phyloP scores from a whole-genome alignment of 148 eudicot genomes.

The Persicaria maculosa region DNA sequence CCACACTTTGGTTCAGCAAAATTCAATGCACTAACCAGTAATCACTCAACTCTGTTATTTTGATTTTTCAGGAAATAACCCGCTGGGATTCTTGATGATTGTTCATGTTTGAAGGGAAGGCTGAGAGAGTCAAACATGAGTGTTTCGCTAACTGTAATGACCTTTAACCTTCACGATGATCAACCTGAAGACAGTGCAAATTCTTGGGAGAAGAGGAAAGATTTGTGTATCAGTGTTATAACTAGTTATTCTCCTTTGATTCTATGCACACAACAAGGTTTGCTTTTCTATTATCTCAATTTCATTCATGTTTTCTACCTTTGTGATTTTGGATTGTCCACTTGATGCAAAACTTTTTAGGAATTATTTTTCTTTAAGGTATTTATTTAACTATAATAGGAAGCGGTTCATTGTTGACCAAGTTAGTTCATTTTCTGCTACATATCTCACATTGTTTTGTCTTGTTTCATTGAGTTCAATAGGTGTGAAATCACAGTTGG shows the following conservation, averaged over 20 bases:
- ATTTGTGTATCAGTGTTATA: slow-evolving; percentile 75
- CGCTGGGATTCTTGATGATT: not conserved
- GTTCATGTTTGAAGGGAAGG: slow-evolving; percentile 11
- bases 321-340: not conserved
- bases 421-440: slow-evolving; percentile 16
- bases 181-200: slow-evolving; percentile 68
- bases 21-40: not conserved
- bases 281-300: not conserved
- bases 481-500: slow-evolving; percentile 88
- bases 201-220: slow-evolving; percentile 93
- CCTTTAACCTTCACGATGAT: slow-evolving; percentile 89
- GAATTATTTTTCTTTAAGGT: not conserved
- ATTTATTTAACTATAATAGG: not conserved
- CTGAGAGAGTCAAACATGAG: slow-evolving; percentile 40
- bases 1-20: not conserved
- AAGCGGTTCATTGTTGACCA: slow-evolving; percentile 15
- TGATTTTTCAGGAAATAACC: not conserved
- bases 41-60: not conserved
- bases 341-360: not conserved
- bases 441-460: not conserved
- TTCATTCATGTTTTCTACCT: not conserved
- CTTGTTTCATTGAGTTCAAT: slow-evolving; percentile 13
- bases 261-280: slow-evolving; percentile 95
- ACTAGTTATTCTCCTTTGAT: slow-evolving; percentile 90
- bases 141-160: slow-evolving; percentile 79